Base-by-base conservation (phyloP, 2,329 filamentous ascomycete genomes). In the Sporothrix variecibatus region DNA sequence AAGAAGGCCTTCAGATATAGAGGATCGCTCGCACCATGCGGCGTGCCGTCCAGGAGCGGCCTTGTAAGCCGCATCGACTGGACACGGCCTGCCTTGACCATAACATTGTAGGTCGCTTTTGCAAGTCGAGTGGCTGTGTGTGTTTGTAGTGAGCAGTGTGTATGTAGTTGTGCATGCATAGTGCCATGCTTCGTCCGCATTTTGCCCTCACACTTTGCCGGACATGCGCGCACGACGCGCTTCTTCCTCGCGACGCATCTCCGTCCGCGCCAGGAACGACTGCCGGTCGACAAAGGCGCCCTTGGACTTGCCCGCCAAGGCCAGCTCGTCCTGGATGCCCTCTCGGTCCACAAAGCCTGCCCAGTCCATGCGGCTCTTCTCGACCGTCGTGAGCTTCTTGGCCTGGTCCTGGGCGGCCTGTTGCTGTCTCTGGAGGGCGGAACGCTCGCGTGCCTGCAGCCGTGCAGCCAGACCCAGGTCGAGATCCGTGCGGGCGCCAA, bases 361-460 rank as follows among this genome's bases (percentile, higher is more conserved):
- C 91, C 91, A 93, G 81, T 93, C 91, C 87, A 93, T 90, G 71
- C 89, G 86, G 78, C 89, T 92, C 86, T 92, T 92, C 82, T 93
- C 90, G 20, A 92, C 89, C 20, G 90, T 91, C 79, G 91, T 93
- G 77, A 92, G 84, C 80, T 92, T 92, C 84, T 88, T 89, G 68
- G 89, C 87, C 75, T 87, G 85, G 20, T 85, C 85, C 62, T 82
- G 77, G 17, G 53, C 40, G 7, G 28, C 8, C 62, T 73, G 72
- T 38, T 69, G 72, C 38, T 69, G 67, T 23, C 38, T 31, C 23
- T 69, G 60, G 31, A 71, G 67, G 3, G 65, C 70, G 1, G 73
- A 53, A 40, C 51, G 79, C 78, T 85, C 86, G 72, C 84, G 85
- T 69, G 86, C 84, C 78, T 84, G 83, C 71, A 87, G 82, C 51